Base-by-base conservation (phyloP, 2,329 filamentous ascomycete genomes). In the Huntiella decipiens region DNA sequence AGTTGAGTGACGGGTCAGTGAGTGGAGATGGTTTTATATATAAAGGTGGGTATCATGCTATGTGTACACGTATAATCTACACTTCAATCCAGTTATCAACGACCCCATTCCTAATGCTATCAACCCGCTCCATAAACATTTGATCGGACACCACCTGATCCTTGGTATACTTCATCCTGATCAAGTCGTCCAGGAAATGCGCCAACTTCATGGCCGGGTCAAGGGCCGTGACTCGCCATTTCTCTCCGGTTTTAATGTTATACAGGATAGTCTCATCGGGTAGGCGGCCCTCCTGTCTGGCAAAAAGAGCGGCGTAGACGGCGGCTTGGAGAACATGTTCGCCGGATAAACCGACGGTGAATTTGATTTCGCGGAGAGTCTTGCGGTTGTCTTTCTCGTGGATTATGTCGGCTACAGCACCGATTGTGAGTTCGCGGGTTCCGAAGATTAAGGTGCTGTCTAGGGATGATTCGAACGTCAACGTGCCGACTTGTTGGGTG, bases 341-440 rank as follows among this genome's bases (percentile, higher is more conserved):
- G 7, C 53, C 50, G 10, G 53, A 49, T 10, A 59, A 52, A 5
- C 52, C 11, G 3, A 51, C 50, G 4, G 56, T 55, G 47, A 58
- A 58, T 34, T 59, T 59, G 41, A 58, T 54, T 50, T 58, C 56
- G 56, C 56, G 58, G 17, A 58, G 42, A 10, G 49, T 38, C 12
- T 52, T 38, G 12, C 39, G 12, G 22, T 7, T 7, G 1, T 10
- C 7, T 28, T 28, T 4, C 7, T 10, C 2, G 8, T 28, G 22
- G 22, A 28, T 28, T 7, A 28, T 28, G 3, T 28, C 22, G 6
- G 22, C 22, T 28, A 28, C 22, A 10, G 22, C 22, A 4, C 6
- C 22, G 8, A 28, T 28, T 7, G 6, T 28, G 22, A 28, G 22
- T 10, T 28, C 22, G 6, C 22, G 6, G 22, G 22, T 2, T 7